Evolutionary conservation across 164 flowering plant species (phyloP).

Genomic region (Sextonia rubra): DNA sequence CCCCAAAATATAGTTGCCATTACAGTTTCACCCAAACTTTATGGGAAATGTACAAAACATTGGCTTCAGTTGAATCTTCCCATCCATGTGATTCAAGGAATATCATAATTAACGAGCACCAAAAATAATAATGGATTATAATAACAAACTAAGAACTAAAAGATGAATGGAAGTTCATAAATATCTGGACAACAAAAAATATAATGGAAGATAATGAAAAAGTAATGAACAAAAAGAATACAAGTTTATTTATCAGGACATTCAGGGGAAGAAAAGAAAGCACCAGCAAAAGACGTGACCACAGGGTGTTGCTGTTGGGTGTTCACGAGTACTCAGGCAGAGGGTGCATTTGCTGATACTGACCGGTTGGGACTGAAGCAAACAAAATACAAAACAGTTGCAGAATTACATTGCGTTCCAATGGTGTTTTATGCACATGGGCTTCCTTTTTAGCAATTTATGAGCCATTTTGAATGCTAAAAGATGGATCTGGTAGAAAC

Average conservation of each 20-base stretch:
- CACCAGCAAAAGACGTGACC: conserved; percentile 99
- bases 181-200: no score
- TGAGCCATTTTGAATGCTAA: no score
- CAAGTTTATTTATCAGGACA: no score
- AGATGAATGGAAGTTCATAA: not conserved
- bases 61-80: not conserved
- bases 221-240: no score
- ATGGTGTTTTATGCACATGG: not conserved
- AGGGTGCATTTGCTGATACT: conserved; percentile 83
- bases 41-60: not conserved
- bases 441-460: not conserved
- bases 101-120: not conserved
- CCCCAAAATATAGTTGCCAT: not conserved
- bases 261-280: not conserved
- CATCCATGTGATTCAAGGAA: not conserved
- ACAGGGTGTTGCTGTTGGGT: conserved; percentile 96
- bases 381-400: not conserved
- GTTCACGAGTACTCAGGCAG: conserved; percentile 74
- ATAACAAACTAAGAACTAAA: no score
- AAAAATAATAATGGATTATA: no score
- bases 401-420: not conserved
- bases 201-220: no score
- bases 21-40: not conserved
- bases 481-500: not conserved
- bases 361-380: conserved; percentile 44